Evolutionary conservation across 805 yeast species (phyloP), one percentile per base, ranked within the genome.

Genomic region (Starmerella khaoyaiensis): DNA sequence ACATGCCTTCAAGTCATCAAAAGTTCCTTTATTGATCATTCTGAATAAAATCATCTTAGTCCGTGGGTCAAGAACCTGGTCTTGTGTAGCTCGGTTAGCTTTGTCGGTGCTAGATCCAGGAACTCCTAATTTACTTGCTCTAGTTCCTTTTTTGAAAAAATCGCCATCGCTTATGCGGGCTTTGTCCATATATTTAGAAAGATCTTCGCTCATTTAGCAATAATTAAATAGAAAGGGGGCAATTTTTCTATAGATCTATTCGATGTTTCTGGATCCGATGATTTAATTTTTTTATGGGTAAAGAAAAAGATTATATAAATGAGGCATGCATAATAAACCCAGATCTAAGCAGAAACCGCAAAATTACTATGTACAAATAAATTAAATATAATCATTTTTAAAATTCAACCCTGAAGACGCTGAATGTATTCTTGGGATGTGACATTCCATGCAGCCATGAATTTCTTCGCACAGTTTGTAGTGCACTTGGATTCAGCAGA

Each of bases 61-160:
- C 44, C 97, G 69, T 4, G 97, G 97, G 57, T 90, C 99, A 40
- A 90, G 61, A 2, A 90, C 98, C 57, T 86, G 94, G 53, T 90
- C 97, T 12, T 84, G 93, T 0, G 99, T 90, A 2, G 98, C 98
- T 37, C 98, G 66, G 50, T 90, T 84, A 1, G 97, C 76, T 51
- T 84, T 74, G 59, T 87, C 98, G 2, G 62, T 47, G 10, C 53
- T 27, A 3, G 46, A 36, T 3, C 49, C 49, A 14, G 49, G 46
- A 10, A 39, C 37, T 12, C 46, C 46, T 10, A 46, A 25, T 29
- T 48, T 50, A 21, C 49, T 41, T 4, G 50, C 43, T 9, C 54
- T 44, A 1, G 54, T 50, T 4, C 54, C 54, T 23, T 50, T 50
- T 15, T 45, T 40, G 33, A 38, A 47, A 21, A 43, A 50, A 21